Conservation (phyloP, 345 rosid species). For the Hypericum perforatum region DNA sequence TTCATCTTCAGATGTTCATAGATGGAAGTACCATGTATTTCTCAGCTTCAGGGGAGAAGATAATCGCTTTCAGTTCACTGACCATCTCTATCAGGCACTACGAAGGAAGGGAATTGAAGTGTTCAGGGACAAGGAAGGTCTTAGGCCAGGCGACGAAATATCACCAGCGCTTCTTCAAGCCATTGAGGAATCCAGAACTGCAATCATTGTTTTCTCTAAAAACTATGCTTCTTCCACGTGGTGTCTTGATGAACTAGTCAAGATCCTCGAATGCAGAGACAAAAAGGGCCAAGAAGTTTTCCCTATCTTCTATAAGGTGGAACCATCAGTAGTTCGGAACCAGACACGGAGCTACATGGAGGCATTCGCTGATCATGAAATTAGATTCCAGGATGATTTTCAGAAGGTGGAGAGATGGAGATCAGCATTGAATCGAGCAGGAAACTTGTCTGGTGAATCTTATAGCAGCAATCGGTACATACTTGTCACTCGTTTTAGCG, state of each 20-base stretch:
- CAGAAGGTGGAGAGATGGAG: neutral
- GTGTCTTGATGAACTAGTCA: neutral
- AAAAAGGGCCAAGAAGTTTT: neutral
- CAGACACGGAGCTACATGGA: neutral
- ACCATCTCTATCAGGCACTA: too few relatives aligned
- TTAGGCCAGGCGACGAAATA: neutral
- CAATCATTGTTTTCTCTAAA: neutral
- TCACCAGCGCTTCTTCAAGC: neutral
- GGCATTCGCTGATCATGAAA: neutral
- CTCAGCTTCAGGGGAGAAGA: too few relatives aligned
- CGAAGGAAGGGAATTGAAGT: too few relatives aligned
- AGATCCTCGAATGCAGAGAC: neutral
- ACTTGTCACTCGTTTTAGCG: too few relatives aligned
- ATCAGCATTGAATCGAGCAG: too few relatives aligned
- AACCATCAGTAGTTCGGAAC: neutral
- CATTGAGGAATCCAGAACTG: neutral
- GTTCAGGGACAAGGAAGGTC: too few relatives aligned
- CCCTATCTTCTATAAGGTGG: neutral
- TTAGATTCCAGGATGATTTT: neutral
- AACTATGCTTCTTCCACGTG: neutral
- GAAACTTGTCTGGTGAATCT: too few relatives aligned
- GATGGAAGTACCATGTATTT: too few relatives aligned
- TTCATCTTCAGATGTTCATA: too few relatives aligned
- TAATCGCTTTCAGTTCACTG: too few relatives aligned
- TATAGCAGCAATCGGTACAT: too few relatives aligned